Percentiles rank a stretch among this genome's conserved stretches.
These are phyloP conservation scores for Lentinula aciculospora DNA, from an alignment of 768 basidiomycete genomes.

Conservation along the genomic window DNA sequence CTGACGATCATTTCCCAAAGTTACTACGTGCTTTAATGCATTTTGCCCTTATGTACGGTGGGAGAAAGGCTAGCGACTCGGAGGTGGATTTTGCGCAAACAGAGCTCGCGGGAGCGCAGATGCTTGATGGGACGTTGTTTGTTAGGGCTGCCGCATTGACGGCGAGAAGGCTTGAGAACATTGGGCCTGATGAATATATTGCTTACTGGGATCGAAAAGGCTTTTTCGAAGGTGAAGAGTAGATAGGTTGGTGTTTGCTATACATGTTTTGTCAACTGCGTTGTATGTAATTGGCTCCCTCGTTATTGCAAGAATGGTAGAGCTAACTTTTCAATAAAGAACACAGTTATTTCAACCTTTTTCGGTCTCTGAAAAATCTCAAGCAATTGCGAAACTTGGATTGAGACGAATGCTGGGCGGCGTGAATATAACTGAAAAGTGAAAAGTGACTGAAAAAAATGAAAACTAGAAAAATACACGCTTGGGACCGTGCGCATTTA, in stretches of 20 bases:
- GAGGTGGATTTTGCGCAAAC: conserved; percentile 24
- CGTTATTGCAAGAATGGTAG: no score
- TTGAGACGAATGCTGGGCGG: no score
- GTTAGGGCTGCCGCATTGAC: conserved; percentile 51
- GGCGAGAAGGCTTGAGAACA: not conserved
- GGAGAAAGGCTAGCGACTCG: conserved; percentile 18
- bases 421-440: no score
- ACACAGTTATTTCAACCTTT: no score
- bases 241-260: not conserved
- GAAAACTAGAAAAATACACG: no score
- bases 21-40: conserved; percentile 45
- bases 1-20: conserved; percentile 52
- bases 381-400: no score
- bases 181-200: not conserved
- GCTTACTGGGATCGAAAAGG: conserved; percentile 2
- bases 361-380: no score
- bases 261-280: no score
- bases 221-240: not conserved
- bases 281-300: no score
- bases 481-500: no score
- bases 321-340: no score
- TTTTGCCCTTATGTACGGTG: conserved; percentile 38
- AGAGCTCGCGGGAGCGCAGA: conserved; percentile 43
- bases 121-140: conserved; percentile 63
- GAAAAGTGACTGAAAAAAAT: no score